Conservation (phyloP, 768 basidiomycete species). For the Leccinum truebloodii region DNA sequence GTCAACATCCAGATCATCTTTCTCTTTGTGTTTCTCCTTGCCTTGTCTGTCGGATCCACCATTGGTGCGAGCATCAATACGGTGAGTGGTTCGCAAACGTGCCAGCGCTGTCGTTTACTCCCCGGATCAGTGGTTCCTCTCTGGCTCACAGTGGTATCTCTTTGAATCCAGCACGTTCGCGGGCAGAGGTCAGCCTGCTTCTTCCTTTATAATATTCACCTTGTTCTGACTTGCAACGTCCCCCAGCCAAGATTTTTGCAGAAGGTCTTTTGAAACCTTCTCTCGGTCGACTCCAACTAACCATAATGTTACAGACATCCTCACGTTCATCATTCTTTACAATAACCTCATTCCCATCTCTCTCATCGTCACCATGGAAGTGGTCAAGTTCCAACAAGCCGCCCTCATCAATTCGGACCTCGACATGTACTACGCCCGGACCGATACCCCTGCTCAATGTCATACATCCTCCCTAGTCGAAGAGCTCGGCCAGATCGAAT, state of each 20-base stretch:
- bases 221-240: conserved; percentile 2
- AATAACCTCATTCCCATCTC: conserved; percentile 99
- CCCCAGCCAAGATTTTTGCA: conserved; percentile 70
- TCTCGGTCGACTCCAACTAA: conserved; percentile 3
- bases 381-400: conserved; percentile 98
- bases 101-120: conserved; percentile 1
- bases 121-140: conserved; percentile 73
- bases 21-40: conserved; percentile 84
- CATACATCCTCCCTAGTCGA: conserved; percentile 98
- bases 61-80: conserved; percentile 89
- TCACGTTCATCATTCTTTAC: conserved; percentile 98
- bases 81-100: conserved; percentile 37
- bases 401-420: conserved; percentile 96
- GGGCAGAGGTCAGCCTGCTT: conserved; percentile 56
- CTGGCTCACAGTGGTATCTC: conserved; percentile 89
- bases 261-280: conserved; percentile 56
- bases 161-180: conserved; percentile 58
- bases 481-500: conserved; percentile 97
- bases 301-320: conserved; percentile 62
- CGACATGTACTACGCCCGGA: conserved; percentile 96
- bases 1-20: conserved; percentile 97
- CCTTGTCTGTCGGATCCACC: conserved; percentile 86
- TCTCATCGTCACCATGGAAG: conserved; percentile 98
- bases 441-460: conserved; percentile 96
- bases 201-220: background rate